A percentile compares a stretch with the other conserved stretches of the same genome.
These are phyloP conservation scores for Favolaschia claudopus DNA, from an alignment of 768 basidiomycete genomes.

Conservation along the genomic window DNA sequence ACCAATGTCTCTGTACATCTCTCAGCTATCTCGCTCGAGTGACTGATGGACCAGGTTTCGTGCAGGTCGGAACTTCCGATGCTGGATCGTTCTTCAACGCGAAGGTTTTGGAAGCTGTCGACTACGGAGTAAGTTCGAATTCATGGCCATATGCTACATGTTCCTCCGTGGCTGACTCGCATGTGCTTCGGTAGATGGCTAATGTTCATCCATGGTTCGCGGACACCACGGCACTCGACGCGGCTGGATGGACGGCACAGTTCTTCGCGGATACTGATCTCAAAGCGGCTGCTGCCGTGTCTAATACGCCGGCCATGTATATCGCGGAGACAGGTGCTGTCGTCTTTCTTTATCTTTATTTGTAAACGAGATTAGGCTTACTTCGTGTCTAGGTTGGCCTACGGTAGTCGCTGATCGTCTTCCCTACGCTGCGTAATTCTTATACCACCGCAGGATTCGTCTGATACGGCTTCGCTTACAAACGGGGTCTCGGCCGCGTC, in stretches of 20 bases:
- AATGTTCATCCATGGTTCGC: slow-evolving; percentile 97
- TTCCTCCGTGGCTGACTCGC: no score
- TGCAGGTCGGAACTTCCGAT: slow-evolving; percentile 49
- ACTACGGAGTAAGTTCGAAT: slow-evolving; percentile 67
- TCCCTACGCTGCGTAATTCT: background rate
- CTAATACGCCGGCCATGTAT: slow-evolving; percentile 81
- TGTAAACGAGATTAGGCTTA: background rate
- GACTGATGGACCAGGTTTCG: no score
- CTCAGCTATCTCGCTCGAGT: no score
- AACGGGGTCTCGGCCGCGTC: slow-evolving; percentile 77
- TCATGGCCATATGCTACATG: no score
- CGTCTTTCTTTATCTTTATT: background rate
- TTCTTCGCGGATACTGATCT: slow-evolving; percentile 83
- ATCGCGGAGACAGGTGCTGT: slow-evolving; percentile 90
- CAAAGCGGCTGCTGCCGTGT: slow-evolving; percentile 55
- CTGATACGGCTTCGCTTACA: slow-evolving; percentile 59
- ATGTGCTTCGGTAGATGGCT: no score
- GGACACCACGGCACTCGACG: slow-evolving; percentile 67
- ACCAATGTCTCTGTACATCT: slow-evolving; percentile 76
- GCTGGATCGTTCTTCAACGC: slow-evolving; percentile 88
- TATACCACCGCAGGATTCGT: slow-evolving; percentile 55
- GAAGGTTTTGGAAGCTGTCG: slow-evolving; percentile 64
- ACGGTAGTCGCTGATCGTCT: slow-evolving; percentile 53
- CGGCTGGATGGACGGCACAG: slow-evolving; percentile 81
- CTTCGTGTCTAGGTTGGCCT: slow-evolving; percentile 60